Evolutionary conservation across 1,139 yeast species (phyloP), one percentile per base, ranked within the genome.

Genomic region (Yamadazyma pseudoaaseri): DNA sequence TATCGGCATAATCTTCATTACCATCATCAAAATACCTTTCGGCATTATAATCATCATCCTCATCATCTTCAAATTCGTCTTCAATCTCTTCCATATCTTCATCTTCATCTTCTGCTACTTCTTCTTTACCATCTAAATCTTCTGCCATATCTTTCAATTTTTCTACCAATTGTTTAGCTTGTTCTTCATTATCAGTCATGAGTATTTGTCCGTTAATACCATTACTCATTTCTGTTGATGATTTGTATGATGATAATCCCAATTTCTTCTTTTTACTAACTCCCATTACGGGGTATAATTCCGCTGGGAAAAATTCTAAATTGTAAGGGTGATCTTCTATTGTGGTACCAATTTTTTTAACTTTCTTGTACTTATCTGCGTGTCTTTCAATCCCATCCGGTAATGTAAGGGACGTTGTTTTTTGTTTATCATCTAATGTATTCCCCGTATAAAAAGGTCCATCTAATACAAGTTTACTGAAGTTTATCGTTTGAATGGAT

Each of bases 311-410:
- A 42, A 84, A 71, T 37, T 76, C 79, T 17, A 75, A 48, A 41
- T 74, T 73, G 54, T 82, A 87, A 1, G 96, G 96, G 60, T 86
- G 94, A 38, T 86, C 95, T 44, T 82, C 84, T 12, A 85, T 76
- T 3, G 94, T 80, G 36, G 83, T 72, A 1, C 92, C 92, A n/a
- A 81, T 73, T 49, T 76, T 81, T 37, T 86, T 75, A 43, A 78
- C 81, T 52, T 83, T 83, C 45, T 83, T 70, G 54, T 82, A 86
- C 50, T 69, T 71, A 54, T 86, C 95, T 3, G 89, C 76, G 52
- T 83, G 84, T 48, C 95, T 69, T 48, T 79, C 76, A 26, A 86
- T 73, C 0, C 87, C 87, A 52, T 82, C 74, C 0, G 63, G 54
- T 2, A 32, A 27, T 2, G 47, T 36, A 5, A 30, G 11, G 3